Conservation (phyloP, 805 yeast species). For the Saccharomycopsis lassenensis region DNA sequence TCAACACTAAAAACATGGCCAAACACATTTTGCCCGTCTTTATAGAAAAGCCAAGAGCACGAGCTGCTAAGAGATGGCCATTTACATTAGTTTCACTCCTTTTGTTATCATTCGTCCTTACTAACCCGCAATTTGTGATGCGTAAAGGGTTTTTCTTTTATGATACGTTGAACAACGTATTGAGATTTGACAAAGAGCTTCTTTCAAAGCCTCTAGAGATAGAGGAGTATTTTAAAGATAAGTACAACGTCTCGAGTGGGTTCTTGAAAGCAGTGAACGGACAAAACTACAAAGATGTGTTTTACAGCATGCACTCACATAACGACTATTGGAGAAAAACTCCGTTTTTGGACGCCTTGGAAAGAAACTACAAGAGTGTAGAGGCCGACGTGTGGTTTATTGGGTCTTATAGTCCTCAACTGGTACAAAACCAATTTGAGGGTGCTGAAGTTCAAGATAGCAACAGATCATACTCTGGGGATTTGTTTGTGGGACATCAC, state of each 20-base stretch:
- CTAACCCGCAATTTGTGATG: no score
- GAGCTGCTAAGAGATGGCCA: no score
- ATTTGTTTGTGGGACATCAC: constrained; percentile 55
- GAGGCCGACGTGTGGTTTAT: constrained; percentile 66
- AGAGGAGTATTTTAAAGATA: background rate
- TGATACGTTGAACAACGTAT: constrained; percentile 1
- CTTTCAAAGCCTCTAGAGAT: background rate
- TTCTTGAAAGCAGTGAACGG: constrained; percentile 4
- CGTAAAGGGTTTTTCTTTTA: constrained; percentile 3
- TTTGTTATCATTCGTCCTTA: no score
- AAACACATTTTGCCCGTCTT: no score
- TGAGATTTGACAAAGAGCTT: background rate
- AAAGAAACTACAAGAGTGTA: constrained; percentile 40
- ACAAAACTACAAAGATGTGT: background rate
- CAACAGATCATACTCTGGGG: no score
- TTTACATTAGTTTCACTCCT: no score
- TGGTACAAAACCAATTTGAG: no score
- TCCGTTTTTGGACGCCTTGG: constrained; percentile 48
- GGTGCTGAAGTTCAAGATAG: no score
- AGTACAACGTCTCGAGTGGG: background rate
- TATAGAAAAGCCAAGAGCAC: no score
- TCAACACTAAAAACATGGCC: no score
- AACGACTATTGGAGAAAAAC: constrained; percentile 55
- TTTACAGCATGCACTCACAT: constrained; percentile 43
- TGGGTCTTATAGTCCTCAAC: no score